A percentile compares a stretch with the other conserved stretches of the same genome.
phyloP scores from a whole-genome alignment of 306 rosid species.

The Quercus glauca region DNA sequence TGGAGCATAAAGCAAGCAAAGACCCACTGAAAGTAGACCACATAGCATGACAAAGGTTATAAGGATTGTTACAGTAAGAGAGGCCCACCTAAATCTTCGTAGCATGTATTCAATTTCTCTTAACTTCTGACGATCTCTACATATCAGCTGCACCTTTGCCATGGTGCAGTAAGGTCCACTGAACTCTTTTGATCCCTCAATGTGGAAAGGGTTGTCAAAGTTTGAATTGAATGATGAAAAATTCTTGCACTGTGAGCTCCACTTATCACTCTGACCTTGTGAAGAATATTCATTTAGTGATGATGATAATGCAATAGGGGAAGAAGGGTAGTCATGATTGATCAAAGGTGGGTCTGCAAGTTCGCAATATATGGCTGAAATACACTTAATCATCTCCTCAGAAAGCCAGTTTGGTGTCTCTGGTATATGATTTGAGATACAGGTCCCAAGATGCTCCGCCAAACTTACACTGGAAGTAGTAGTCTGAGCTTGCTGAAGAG shows the following conservation, averaged over 20 bases:
- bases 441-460: constrained; percentile 51
- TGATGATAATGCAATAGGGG: constrained; percentile 52
- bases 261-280: constrained; percentile 42
- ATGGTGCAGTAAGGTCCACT: constrained; percentile 66
- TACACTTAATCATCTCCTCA: constrained; percentile 84
- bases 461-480: constrained; percentile 49
- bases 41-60: background rate
- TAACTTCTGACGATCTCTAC: constrained; percentile 58
- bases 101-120: constrained; percentile 66
- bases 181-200: constrained; percentile 52
- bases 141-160: constrained; percentile 65
- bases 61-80: constrained; percentile 1
- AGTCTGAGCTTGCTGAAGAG: constrained; percentile 56
- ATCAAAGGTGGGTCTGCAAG: constrained; percentile 62
- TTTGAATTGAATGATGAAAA: constrained; percentile 52
- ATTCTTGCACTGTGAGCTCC: constrained; percentile 52
- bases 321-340: constrained; percentile 45
- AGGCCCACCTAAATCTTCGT: constrained; percentile 64
- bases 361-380: constrained; percentile 76
- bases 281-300: constrained; percentile 50
- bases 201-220: constrained; percentile 51
- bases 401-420: constrained; percentile 83
- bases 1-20: constrained; percentile 8
- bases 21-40: constrained; percentile 1
- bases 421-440: constrained; percentile 38